phyloP scores from a whole-genome alignment of 2,329 filamentous ascomycete species.

The Diaporthe sp. region DNA sequence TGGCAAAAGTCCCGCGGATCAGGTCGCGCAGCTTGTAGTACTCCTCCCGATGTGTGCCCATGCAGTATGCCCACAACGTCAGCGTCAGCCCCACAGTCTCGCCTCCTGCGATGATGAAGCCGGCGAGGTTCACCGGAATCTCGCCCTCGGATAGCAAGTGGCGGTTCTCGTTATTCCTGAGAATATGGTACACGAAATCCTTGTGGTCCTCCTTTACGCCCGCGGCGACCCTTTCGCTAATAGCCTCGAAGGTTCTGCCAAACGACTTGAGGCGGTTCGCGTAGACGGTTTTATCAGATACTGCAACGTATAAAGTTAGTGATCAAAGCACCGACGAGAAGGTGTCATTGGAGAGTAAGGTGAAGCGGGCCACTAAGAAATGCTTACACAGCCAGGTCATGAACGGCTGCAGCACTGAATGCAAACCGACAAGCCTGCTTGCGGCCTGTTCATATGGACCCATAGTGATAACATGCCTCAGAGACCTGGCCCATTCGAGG shows the following conservation, averaged over 20 bases:
- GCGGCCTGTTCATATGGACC: conserved; percentile 8
- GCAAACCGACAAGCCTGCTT: not conserved
- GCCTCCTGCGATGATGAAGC: not conserved
- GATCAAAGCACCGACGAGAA: too few species aligned
- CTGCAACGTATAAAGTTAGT: not conserved
- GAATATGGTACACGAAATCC: conserved; percentile 4
- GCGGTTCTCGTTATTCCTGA: conserved; percentile 7
- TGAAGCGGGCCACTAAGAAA: fast-evolving
- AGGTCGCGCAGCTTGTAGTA: conserved; percentile 5
- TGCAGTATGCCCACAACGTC: conserved; percentile 4
- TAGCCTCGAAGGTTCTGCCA: not conserved
- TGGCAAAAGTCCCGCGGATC: not conserved
- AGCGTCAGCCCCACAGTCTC: not conserved
- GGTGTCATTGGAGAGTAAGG: not conserved
- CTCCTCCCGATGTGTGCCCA: not conserved
- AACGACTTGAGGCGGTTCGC: not conserved
- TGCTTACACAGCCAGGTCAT: not conserved
- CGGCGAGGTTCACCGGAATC: not conserved
- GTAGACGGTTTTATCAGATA: not conserved
- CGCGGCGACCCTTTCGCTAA: not conserved
- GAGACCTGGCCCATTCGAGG: not conserved
- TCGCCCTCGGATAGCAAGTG: not conserved
- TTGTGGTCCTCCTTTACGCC: conserved; percentile 17
- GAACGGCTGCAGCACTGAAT: not conserved
- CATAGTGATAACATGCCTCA: not conserved